A percentile compares a stretch with the other conserved stretches of the same genome.
These are phyloP conservation scores for Asterophora lycoperdoides DNA, from an alignment of 768 basidiomycete species.

Conservation along the genomic window DNA sequence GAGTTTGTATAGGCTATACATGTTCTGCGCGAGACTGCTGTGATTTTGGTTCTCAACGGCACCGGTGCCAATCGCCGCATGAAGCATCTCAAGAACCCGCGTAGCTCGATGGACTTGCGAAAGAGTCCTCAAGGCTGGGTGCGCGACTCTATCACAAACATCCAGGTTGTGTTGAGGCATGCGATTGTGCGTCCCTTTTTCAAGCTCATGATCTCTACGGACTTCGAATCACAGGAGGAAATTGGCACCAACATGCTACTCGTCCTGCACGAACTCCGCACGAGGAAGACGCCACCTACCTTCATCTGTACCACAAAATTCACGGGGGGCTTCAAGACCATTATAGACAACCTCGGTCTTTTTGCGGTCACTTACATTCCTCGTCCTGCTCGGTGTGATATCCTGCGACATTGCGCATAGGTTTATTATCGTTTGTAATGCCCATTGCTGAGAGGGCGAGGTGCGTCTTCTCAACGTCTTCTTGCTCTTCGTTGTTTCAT, in stretches of 20 bases:
- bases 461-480: too few relatives aligned
- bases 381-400: slow-evolving; percentile 99
- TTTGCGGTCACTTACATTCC: slow-evolving; percentile 92
- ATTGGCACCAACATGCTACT: slow-evolving; percentile 91
- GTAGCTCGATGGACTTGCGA: too few relatives aligned
- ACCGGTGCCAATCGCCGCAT: slow-evolving; percentile 78
- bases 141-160: slow-evolving; percentile 76
- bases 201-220: neutral
- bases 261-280: slow-evolving; percentile 85
- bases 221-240: slow-evolving; percentile 55
- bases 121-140: too few relatives aligned
- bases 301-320: slow-evolving; percentile 95
- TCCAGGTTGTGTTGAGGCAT: slow-evolving; percentile 82
- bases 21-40: slow-evolving; percentile 91
- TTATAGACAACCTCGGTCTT: slow-evolving; percentile 96
- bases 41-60: slow-evolving; percentile 93
- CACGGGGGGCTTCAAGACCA: slow-evolving; percentile 93
- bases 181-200: slow-evolving; percentile 60
- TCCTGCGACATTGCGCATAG: slow-evolving; percentile 99
- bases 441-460: slow-evolving; percentile 85
- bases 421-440: slow-evolving; percentile 77
- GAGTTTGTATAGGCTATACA: slow-evolving; percentile 92
- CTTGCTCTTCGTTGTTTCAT: too few relatives aligned
- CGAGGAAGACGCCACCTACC: slow-evolving; percentile 90
- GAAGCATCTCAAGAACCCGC: too few relatives aligned